Evolutionary conservation across 2,329 filamentous ascomycete genomes (phyloP).

Genomic region (Ciborinia camelliae): DNA sequence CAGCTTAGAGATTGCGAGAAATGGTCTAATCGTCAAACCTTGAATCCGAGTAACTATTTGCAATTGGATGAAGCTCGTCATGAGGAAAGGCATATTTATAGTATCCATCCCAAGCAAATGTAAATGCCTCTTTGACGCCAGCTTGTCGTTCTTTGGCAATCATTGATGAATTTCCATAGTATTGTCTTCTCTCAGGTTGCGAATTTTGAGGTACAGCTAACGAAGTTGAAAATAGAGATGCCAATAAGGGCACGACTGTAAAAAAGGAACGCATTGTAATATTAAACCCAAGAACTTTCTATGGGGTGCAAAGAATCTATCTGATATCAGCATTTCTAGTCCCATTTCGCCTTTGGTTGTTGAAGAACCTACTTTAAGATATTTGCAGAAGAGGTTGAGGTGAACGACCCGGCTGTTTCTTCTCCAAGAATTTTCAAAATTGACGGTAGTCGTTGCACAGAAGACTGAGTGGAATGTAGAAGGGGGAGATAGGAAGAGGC

Average conservation of each 20-base stretch:
- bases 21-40: conserved; percentile 49
- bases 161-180: conserved; percentile 19
- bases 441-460: neutral
- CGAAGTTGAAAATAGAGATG: conserved; percentile 20
- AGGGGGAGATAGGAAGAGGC: neutral
- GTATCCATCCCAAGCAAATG: conserved; percentile 70
- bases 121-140: conserved; percentile 66
- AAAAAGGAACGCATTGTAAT: conserved; percentile 28
- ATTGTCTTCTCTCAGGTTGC: conserved; percentile 21
- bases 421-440: neutral
- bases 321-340: neutral
- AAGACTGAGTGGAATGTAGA: neutral
- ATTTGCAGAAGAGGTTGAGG: neutral
- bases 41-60: conserved; percentile 63
- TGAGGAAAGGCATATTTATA: conserved; percentile 71
- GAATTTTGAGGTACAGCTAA: conserved; percentile 27
- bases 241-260: conserved; percentile 23
- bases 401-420: neutral
- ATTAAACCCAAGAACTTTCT: conserved; percentile 9
- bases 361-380: neutral
- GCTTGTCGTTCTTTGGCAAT: conserved; percentile 44
- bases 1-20: conserved; percentile 16
- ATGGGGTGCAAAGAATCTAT: neutral
- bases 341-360: neutral
- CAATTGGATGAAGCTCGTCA: conserved; percentile 69